Evolutionary conservation across 176 grass and related monocot species (phyloP).

Genomic region (Phragmites australis): DNA sequence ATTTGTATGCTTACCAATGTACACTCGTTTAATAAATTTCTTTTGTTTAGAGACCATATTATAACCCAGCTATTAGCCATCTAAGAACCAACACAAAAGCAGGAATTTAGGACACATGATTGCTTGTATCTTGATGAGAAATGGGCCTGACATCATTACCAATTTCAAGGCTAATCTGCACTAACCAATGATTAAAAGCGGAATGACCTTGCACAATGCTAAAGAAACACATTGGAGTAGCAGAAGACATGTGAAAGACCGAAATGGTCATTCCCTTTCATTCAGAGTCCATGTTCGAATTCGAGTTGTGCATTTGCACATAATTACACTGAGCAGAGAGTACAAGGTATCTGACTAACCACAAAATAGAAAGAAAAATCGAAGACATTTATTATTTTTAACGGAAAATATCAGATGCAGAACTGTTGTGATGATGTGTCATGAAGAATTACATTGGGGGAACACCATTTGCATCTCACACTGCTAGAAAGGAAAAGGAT

Average conservation of each 20-base stretch:
- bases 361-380: background rate
- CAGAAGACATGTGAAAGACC: background rate
- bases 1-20: slow-evolving; percentile 7
- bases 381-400: slow-evolving; percentile 24
- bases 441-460: background rate
- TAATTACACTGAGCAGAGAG: background rate
- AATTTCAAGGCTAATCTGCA: background rate
- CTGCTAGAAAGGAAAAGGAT: background rate
- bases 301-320: background rate
- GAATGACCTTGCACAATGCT: background rate
- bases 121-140: background rate
- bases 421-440: background rate
- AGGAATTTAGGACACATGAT: background rate
- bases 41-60: background rate
- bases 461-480: slow-evolving; percentile 11
- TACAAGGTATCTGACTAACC: background rate
- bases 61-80: background rate
- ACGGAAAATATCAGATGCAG: background rate
- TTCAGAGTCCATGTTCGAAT: background rate
- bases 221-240: background rate
- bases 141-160: background rate
- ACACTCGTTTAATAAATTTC: background rate
- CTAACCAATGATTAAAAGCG: background rate
- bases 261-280: slow-evolving; percentile 19
- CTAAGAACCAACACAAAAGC: background rate